Conservation (phyloP, 768 basidiomycete species). For the Tricholomella constricta region DNA sequence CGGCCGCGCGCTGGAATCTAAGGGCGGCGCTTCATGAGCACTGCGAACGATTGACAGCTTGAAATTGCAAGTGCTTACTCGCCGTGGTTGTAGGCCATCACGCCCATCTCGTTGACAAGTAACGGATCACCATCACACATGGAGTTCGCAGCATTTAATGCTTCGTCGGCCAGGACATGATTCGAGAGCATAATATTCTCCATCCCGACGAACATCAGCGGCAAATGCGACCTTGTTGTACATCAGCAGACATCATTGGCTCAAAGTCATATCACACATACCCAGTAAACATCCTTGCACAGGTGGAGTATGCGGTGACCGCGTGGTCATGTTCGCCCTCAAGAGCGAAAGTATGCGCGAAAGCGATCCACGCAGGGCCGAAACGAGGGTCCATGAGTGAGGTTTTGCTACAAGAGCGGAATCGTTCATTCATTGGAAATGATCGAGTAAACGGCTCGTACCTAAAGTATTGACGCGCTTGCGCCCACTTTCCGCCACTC, state of each 20-base stretch:
- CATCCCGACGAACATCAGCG: conserved; percentile 96
- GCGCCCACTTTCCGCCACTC: conserved; percentile 81
- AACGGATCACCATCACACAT: conserved; percentile 91
- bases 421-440: not conserved
- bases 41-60: not conserved
- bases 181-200: conserved; percentile 94
- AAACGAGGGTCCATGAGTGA: conserved; percentile 96
- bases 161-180: conserved; percentile 79
- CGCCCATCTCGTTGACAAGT: conserved; percentile 89
- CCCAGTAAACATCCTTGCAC: conserved; percentile 94
- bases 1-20: conserved; percentile 74
- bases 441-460: conserved; percentile 26
- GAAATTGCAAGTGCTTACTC: conserved; percentile 51
- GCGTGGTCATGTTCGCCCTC: conserved; percentile 99
- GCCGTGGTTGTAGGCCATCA: conserved; percentile 87
- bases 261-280: conserved; percentile 40
- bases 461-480: conserved; percentile 96
- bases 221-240: conserved; percentile 82
- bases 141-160: conserved; percentile 75
- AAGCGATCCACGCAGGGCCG: conserved; percentile 96
- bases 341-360: conserved; percentile 94
- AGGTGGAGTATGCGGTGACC: conserved; percentile 97
- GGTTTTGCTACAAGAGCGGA: conserved; percentile 69
- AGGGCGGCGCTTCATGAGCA: not conserved
- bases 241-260: not conserved